Percentiles rank a stretch among this genome's conserved stretches.
Evolutionary conservation across 2,329 filamentous ascomycete species (phyloP).

Genomic region (Microcera coccophila): DNA sequence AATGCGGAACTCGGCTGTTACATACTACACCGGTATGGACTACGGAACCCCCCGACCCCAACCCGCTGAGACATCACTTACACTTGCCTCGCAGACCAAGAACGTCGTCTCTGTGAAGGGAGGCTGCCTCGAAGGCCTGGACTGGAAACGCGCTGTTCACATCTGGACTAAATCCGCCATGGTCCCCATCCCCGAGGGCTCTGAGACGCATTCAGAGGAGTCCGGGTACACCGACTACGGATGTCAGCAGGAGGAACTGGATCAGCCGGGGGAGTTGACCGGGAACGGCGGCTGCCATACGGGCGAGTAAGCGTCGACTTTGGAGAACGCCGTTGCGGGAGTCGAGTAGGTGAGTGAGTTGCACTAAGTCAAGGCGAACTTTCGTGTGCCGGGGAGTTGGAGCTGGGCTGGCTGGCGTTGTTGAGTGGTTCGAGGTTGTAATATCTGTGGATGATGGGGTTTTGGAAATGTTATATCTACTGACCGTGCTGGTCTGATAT

Average conservation of each 20-base stretch:
- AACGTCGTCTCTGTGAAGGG: constrained; percentile 63
- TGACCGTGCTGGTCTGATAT: background rate
- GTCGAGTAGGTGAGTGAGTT: constrained; percentile 8
- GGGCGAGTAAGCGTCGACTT: too few species aligned
- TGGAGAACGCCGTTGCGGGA: too few species aligned
- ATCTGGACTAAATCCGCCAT: constrained; percentile 66
- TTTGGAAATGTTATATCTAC: background rate
- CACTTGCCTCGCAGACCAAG: constrained; percentile 41
- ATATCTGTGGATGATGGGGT: background rate
- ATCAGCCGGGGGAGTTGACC: constrained; percentile 42
- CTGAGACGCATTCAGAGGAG: constrained; percentile 53
- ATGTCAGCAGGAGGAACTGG: constrained; percentile 42
- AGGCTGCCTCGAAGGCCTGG: constrained; percentile 60
- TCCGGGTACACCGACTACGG: constrained; percentile 44
- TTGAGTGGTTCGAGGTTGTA: background rate
- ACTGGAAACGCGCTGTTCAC: constrained; percentile 59
- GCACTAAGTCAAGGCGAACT: too few species aligned
- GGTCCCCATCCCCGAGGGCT: constrained; percentile 63
- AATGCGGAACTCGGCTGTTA: constrained; percentile 62
- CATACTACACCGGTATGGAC: constrained; percentile 54
- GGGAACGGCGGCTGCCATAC: constrained; percentile 32
- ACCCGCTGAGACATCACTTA: constrained; percentile 6
- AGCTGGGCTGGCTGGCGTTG: too few species aligned
- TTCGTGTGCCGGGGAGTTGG: too few species aligned
- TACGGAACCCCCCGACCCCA: background rate